Evolutionary conservation across 1,284 basidiomycete species (phyloP), one percentile per base, ranked within the genome.

Genomic region (Microbotryum scabiosae): DNA sequence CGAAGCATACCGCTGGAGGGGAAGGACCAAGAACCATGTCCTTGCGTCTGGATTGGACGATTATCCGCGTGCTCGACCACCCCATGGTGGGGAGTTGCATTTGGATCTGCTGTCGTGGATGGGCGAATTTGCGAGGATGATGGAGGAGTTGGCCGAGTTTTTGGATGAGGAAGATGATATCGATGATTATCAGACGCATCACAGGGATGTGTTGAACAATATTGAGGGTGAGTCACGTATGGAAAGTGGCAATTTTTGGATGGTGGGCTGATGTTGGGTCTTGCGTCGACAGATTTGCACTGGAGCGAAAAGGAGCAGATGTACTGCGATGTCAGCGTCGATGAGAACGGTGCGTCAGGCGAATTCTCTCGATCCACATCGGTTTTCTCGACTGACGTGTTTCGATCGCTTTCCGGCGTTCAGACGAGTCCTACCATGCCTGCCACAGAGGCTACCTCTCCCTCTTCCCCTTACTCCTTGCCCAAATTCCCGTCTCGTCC

Each of bases 21-120:
- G 92, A n/a, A 81, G 92, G 44, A 87, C 88, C 9, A 81, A 85
- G 70, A 80, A 81, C 51, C 92, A 97, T 76, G 87, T 97, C 28
- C 77, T 97, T 57, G 94, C 93, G 0, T 90, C 87, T 69, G 92
- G 92, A 0, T 85, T 97, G 82, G 92, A 97, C 73, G 92, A 97
- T 76, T 97, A 92, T 74, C 92, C 92, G 12, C 82, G 92, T 56
- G 90, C 79, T 0, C 69, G 83, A 12, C 83, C 84, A 36, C 86
- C 93, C 9, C 90, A 93, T 71, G 81, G 85, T 1, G 92, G 93
- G 56, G 92, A 97, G 77, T 78, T 97, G 57, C 92, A 97, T 74
- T 75, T 96, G 54, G 92, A 97, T 76, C 77, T 97, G 66, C 87
- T 92, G 64, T 86, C 86, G 45, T 97, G 92, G 92, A 90, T 97